Base-by-base conservation (phyloP, 805 yeast genomes). In the Cyberlindnera euphorbiiphila region DNA sequence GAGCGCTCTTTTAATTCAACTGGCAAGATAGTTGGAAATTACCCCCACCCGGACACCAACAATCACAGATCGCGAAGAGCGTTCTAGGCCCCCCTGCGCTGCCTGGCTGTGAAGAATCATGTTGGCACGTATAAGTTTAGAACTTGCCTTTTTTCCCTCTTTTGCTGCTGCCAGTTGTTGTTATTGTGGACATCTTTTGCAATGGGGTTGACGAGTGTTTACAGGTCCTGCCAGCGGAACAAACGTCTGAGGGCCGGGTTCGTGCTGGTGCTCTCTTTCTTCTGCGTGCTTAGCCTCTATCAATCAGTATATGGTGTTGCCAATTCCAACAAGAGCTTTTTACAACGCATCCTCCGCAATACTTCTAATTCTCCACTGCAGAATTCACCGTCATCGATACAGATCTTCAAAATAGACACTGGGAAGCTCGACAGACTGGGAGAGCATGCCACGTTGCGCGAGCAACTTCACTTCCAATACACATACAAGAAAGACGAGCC, bases 401-500 rank as follows among this genome's bases (percentile, higher is more conserved):
- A 37, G 22, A 29, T 41, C 5, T 42, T 42, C 31, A 23, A 34
- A 13, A 18, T 36, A 19, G 43, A 28, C 24, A 19, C 29, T 4
- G n/a, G 29, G 4, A 12, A 7, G 3, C 5, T 36, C 9, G 25
- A 42, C 13, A 31, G 33, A 8, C 37, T 51, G 3, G 38, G 44
- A 10, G 38, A 25, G 2, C 21, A 42, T 18, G 37, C 54, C 6
- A 32, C 59, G 3, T 39, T 69, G 32, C 57, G 83, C 29, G 78
- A 75, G 27, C 86, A 84, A 55, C 67, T 89, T 44, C 69, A 81
- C 14, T 77, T 61, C 55, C 73, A 81, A 49, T 85, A 76, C 56
- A 95, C 96, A 0, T 91, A 89, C 61, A 81, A 82, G 43, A 65
- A 78, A 22, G 42, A 63, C 5, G 65, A 71, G 22, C 74, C 75